Percentiles rank a stretch among this genome's conserved stretches.
Evolutionary conservation across 2,329 filamentous ascomycete species (phyloP).

Genomic region (Achaetomium macrosporum): DNA sequence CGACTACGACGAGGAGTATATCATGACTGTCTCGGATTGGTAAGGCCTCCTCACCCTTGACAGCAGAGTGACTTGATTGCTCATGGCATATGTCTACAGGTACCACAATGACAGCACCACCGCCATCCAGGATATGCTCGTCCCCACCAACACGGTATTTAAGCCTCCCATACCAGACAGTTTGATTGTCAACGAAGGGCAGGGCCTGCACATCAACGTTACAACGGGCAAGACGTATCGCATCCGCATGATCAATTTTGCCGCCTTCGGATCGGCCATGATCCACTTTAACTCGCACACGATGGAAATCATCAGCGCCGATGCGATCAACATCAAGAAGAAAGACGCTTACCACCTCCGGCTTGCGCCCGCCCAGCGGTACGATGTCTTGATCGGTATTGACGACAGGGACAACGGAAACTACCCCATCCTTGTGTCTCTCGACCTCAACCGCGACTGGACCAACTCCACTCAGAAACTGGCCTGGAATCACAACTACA

Average conservation of each 20-base stretch:
- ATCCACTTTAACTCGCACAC: constrained; percentile 39
- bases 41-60: not conserved
- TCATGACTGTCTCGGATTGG: constrained; percentile 44
- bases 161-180: constrained; percentile 37
- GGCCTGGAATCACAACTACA: constrained; percentile 36
- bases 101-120: constrained; percentile 37
- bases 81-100: constrained; percentile 26
- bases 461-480: constrained; percentile 24
- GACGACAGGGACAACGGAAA: constrained; percentile 33
- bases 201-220: constrained; percentile 32
- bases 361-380: constrained; percentile 40
- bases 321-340: constrained; percentile 37
- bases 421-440: constrained; percentile 38
- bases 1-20: constrained; percentile 52
- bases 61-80: not conserved
- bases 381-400: constrained; percentile 37
- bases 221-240: constrained; percentile 41
- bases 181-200: constrained; percentile 40
- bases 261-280: constrained; percentile 39
- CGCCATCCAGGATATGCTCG: constrained; percentile 37
- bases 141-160: constrained; percentile 35
- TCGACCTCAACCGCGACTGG: constrained; percentile 41
- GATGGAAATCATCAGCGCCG: constrained; percentile 42
- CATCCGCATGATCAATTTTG: constrained; percentile 42
- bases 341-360: constrained; percentile 35